A percentile compares a stretch with the other conserved stretches of the same genome.
Evolutionary conservation across 352 stramenopile species (phyloP).

Genomic region (Phytophthora chlamydospora): DNA sequence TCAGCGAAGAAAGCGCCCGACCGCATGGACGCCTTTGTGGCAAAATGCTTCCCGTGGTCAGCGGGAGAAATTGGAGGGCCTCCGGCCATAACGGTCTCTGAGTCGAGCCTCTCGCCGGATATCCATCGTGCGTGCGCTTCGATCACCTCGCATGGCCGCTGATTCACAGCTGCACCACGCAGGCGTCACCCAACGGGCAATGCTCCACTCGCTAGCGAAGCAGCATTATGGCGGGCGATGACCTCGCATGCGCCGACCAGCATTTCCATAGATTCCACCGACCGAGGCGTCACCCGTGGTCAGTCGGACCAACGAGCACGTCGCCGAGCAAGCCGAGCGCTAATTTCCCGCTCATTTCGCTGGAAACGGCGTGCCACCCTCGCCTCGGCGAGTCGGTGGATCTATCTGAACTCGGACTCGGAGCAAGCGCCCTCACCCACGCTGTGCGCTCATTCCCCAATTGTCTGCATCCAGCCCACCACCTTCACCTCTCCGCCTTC

Average conservation of each 20-base stretch:
- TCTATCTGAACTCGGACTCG: conserved; percentile 42
- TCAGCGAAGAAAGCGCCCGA: not conserved
- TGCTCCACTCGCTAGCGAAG: not conserved
- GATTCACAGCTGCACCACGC: conserved; percentile 27
- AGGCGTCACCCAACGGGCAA: conserved; percentile 9
- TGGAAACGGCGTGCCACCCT: conserved; percentile 33
- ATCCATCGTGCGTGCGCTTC: conserved; percentile 20
- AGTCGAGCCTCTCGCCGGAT: conserved; percentile 3
- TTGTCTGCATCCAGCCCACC: conserved; percentile 15
- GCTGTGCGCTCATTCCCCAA: conserved; percentile 29
- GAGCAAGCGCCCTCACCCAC: conserved; percentile 10
- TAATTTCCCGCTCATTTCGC: conserved; percentile 11
- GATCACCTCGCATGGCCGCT: conserved; percentile 7
- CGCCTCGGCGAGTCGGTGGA: conserved; percentile 14
- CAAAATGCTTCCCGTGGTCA: no score
- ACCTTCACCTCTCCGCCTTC: not conserved
- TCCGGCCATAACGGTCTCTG: conserved; percentile 20
- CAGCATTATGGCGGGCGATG: no score
- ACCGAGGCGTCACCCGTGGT: not conserved
- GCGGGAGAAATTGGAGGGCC: not conserved
- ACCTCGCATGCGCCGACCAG: not conserved
- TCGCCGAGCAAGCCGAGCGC: no score
- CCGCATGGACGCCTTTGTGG: no score
- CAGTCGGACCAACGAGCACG: not conserved
- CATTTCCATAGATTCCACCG: conserved; percentile 29